phyloP scores from a whole-genome alignment of 495 filamentous ascomycete species.

The Talaromyces borbonicus region DNA sequence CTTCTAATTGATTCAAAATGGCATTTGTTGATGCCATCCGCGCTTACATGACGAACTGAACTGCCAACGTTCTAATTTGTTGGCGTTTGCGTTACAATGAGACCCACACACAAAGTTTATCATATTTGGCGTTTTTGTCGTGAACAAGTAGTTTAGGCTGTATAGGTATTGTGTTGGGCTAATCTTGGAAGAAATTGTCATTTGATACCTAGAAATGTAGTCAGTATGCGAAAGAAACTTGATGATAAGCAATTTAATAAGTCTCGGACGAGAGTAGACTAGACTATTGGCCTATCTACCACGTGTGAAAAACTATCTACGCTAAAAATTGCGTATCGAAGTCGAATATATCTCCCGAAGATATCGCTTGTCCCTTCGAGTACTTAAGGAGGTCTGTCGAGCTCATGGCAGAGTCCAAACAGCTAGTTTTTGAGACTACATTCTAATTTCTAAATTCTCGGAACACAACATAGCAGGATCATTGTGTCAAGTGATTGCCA shows the following conservation, averaged over 20 bases:
- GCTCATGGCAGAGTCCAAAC: not conserved
- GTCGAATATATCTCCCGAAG: not conserved
- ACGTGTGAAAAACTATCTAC: not conserved
- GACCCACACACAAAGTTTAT: not conserved
- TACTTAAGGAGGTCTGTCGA: not conserved
- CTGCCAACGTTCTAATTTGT: not conserved
- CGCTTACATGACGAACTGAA: constrained; percentile 10
- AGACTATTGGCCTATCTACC: not conserved
- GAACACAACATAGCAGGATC: not conserved
- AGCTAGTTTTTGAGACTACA: not conserved
- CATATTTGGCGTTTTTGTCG: not conserved
- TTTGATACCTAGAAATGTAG: not conserved
- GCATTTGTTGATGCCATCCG: constrained; percentile 11
- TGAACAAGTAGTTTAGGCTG: not conserved
- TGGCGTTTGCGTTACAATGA: not conserved
- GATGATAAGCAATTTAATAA: not conserved
- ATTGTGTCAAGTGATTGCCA: not conserved
- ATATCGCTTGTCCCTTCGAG: not conserved
- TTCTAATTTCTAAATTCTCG: not conserved
- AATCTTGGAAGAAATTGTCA: not conserved
- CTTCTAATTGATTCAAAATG: not conserved
- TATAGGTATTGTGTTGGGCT: no score
- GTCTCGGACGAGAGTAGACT: not conserved
- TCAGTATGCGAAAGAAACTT: not conserved
- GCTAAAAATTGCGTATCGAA: not conserved